Base-by-base conservation (phyloP, 2,329 filamentous ascomycete genomes). In the Ophiostoma piceae region DNA sequence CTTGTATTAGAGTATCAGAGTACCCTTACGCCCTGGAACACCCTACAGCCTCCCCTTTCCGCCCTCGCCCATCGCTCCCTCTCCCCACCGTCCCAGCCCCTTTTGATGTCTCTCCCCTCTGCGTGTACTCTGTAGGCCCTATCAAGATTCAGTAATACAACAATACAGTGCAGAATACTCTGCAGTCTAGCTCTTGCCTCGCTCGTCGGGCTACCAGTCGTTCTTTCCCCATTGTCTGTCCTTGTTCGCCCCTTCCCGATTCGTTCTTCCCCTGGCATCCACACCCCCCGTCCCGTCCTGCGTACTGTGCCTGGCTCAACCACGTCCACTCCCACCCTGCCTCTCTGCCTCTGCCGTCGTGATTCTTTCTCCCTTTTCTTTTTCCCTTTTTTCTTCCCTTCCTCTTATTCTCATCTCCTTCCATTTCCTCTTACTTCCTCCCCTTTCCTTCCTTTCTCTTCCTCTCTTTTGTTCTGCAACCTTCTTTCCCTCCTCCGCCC, bases 391-490 rank as follows among this genome's bases (percentile, higher is more conserved):
- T 71, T 71, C 71, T 65, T 74, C 71, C 71, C 75, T 75, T 75
- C n/a, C 75, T 76, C 51, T 72, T 74, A 69, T 71, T 71, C 71
- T 57, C 73, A 70, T 71, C 75, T 75, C 75, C 32, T 75, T 76
- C 76, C 68, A 75, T 73, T 74, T 75, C 74, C 73, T 37, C 8
- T 71, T 76, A 73, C 72, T 73, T 74, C 72, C 72, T 35, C 19
- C 73, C 71, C 69, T 67, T 64, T 22, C 32, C n/a, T 29, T 29
- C 12, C 41, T 29, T 43, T 41, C 41, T 43, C 22, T 57, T 47
- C 32, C 32, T 14, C 29, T 57, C 35, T 67, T 62, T 32, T 60
- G 22, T 62, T 26, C 62, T 57, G 67, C 62, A 66, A 62, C 62
- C 67, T 64, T 70, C 60, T 65, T 62, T 67, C 68, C 43, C 35